Evolutionary conservation across 2,329 filamentous ascomycete species (phyloP).

Genomic region (Hypoxylon sp.): DNA sequence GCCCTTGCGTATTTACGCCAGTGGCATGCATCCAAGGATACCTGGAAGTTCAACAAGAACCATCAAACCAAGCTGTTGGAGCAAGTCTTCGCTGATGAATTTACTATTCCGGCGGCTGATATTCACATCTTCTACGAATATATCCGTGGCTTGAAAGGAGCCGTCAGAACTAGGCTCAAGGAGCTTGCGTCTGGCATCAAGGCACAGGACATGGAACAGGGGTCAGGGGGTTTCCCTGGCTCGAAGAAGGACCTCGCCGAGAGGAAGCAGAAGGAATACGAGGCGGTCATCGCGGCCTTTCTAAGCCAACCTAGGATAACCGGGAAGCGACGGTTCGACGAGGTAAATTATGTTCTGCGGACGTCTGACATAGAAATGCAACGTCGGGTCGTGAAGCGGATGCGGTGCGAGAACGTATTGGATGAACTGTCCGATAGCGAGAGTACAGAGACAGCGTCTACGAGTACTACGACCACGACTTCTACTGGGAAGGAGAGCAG

Average conservation of each 20-base stretch:
- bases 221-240: conserved; percentile 64
- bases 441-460: conserved; percentile 51
- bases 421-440: conserved; percentile 68
- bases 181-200: conserved; percentile 75
- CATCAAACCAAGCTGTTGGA: conserved; percentile 89
- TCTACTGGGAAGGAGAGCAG: conserved; percentile 48
- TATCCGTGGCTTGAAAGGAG: conserved; percentile 83
- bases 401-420: conserved; percentile 72
- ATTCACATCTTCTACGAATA: conserved; percentile 81
- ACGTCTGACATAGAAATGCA: conserved; percentile 67
- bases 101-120: conserved; percentile 77
- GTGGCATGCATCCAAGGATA: conserved; percentile 77
- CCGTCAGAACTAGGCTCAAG: conserved; percentile 76
- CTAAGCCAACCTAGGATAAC: conserved; percentile 53
- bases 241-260: conserved; percentile 61
- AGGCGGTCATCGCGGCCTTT: conserved; percentile 68
- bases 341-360: conserved; percentile 66
- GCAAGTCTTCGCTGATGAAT: conserved; percentile 80
- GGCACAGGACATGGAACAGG: conserved; percentile 68
- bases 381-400: conserved; percentile 71
- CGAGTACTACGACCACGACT: conserved; percentile 49
- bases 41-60: conserved; percentile 98
- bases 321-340: conserved; percentile 66
- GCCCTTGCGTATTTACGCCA: conserved; percentile 83
- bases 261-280: conserved; percentile 69